Evolutionary conservation across 1,139 yeast genomes (phyloP).

Genomic region (Saccharomyces hybrid): DNA sequence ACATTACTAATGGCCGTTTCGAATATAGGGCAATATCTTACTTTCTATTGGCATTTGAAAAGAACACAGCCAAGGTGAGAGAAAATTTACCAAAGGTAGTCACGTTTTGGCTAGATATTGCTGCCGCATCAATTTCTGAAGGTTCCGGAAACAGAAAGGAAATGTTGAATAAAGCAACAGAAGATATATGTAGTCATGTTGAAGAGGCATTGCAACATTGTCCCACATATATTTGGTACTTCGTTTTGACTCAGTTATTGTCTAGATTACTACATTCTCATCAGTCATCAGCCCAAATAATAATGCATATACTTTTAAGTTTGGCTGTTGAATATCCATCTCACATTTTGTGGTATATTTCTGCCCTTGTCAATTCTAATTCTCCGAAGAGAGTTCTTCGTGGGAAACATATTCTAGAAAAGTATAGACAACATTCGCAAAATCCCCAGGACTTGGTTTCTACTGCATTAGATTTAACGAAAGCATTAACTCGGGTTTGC

Average conservation of each 20-base stretch:
- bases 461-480: slow-evolving; percentile 21
- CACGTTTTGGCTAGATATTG: slow-evolving; percentile 88
- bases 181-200: slow-evolving; percentile 39
- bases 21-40: slow-evolving; percentile 58
- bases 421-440: slow-evolving; percentile 13
- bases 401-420: slow-evolving; percentile 42
- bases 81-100: slow-evolving; percentile 87
- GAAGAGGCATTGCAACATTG: slow-evolving; percentile 42
- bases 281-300: slow-evolving; percentile 46
- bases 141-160: slow-evolving; percentile 22
- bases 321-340: slow-evolving; percentile 65
- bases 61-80: slow-evolving; percentile 62
- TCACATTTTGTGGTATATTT: slow-evolving; percentile 78
- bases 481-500: slow-evolving; percentile 26
- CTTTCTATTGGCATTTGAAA: slow-evolving; percentile 60
- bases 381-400: slow-evolving; percentile 49
- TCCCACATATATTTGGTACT: slow-evolving; percentile 67
- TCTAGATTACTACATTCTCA: slow-evolving; percentile 71
- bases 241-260: slow-evolving; percentile 77
- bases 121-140: slow-evolving; percentile 35
- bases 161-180: slow-evolving; percentile 22
- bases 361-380: slow-evolving; percentile 68
- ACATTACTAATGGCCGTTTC: slow-evolving; percentile 47
- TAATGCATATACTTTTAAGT: slow-evolving; percentile 49
- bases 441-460: slow-evolving; percentile 11